A percentile compares a stretch with the other conserved stretches of the same genome.
These are phyloP conservation scores for Aciculoconidium aculeatum DNA, from an alignment of 805 yeast species.

Conservation along the genomic window DNA sequence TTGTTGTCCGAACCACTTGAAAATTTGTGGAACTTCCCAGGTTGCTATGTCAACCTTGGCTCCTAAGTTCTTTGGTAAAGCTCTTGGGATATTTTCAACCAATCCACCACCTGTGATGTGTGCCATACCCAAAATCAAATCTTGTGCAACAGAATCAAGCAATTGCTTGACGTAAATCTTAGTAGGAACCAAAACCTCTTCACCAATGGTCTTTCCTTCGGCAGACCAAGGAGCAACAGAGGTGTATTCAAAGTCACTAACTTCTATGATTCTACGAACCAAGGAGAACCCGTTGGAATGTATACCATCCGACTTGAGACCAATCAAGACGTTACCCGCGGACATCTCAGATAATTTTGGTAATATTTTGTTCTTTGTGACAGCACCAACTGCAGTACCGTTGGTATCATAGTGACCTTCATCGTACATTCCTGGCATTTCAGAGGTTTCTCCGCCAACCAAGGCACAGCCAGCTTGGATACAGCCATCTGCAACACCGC, in stretches of 20 bases:
- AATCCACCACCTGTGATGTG: constrained; percentile 99
- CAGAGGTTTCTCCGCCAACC: constrained; percentile 98
- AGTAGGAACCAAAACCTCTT: constrained; percentile 84
- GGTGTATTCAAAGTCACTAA: constrained; percentile 57
- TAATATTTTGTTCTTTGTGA: constrained; percentile 62
- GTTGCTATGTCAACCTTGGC: constrained; percentile 73
- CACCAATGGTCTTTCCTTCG: constrained; percentile 65
- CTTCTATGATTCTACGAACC: constrained; percentile 85
- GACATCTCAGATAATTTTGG: constrained; percentile 67
- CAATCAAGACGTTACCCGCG: constrained; percentile 77
- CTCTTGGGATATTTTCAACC: constrained; percentile 93
- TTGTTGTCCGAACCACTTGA: constrained; percentile 88
- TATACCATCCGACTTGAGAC: constrained; percentile 85
- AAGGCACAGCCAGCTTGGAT: constrained; percentile 92
- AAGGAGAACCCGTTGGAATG: constrained; percentile 97
- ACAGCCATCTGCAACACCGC: constrained; percentile 97
- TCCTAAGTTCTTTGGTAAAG: constrained; percentile 72
- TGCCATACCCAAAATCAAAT: constrained; percentile 77
- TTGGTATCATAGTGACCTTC: constrained; percentile 96
- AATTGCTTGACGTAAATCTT: constrained; percentile 91
- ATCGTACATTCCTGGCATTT: constrained; percentile 98
- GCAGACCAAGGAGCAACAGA: constrained; percentile 82
- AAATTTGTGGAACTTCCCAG: constrained; percentile 85
- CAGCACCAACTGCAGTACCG: constrained; percentile 99
- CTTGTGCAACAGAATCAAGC: constrained; percentile 64